Conservation (phyloP, 345 rosid species). For the Pugionium cornutum region DNA sequence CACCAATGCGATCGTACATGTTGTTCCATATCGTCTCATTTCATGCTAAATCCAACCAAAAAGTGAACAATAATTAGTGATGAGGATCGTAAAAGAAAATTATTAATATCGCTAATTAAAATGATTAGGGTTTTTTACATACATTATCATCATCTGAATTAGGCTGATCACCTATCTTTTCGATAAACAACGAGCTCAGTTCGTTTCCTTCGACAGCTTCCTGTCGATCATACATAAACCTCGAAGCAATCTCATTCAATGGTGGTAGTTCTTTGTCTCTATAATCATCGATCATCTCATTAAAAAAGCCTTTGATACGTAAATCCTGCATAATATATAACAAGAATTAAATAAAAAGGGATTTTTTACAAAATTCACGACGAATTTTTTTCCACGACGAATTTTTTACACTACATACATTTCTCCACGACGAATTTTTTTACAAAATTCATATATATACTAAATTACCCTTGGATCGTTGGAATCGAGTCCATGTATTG, state of each 20-base stretch:
- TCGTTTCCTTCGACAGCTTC: slow-evolving; percentile 46
- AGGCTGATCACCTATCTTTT: slow-evolving; percentile 15
- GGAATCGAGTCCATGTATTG: slow-evolving; percentile 59
- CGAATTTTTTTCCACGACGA: not conserved
- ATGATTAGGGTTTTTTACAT: no score
- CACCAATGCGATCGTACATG: slow-evolving; percentile 56
- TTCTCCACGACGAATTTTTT: no score
- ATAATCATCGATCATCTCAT: slow-evolving; percentile 45
- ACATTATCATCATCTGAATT: no score
- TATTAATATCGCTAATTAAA: no score
- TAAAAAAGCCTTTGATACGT: not conserved
- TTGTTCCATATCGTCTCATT: slow-evolving; percentile 53
- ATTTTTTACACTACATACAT: no score
- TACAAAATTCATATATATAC: not conserved
- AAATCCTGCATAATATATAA: slow-evolving; percentile 41
- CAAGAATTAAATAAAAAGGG: not conserved
- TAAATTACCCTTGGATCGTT: slow-evolving; percentile 54
- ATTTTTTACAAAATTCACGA: no score
- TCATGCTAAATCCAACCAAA: no score
- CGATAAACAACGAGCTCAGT: slow-evolving; percentile 56
- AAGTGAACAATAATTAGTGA: no score
- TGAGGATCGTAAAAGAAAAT: no score
- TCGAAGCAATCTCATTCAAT: not conserved
- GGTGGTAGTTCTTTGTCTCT: slow-evolving; percentile 40
- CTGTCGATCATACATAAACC: no score